These are phyloP conservation scores for Psilocybe mexicana DNA, from an alignment of 1,284 basidiomycete species.

Conservation along the genomic window DNA sequence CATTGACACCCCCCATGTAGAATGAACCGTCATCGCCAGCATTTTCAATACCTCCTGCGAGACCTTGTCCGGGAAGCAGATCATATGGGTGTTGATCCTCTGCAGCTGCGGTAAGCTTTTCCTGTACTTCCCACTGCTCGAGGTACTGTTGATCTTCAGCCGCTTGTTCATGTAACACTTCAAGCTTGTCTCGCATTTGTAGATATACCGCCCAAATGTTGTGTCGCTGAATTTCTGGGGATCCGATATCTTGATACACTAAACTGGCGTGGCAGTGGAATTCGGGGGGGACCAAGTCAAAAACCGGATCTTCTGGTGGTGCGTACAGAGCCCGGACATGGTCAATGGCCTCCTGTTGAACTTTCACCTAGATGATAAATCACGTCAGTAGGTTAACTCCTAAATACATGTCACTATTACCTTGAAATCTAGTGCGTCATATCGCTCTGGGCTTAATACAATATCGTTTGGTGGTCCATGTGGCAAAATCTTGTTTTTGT, in stretches of 20 bases:
- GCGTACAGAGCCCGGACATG: conserved; percentile 22
- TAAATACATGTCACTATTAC: neutral
- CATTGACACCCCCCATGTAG: conserved; percentile 21
- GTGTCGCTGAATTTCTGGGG: conserved; percentile 14
- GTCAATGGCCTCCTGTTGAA: conserved; percentile 22
- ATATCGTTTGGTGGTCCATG: conserved; percentile 32
- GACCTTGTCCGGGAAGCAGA: conserved; percentile 2
- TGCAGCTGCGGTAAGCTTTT: neutral
- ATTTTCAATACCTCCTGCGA: conserved; percentile 13
- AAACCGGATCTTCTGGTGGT: conserved; percentile 26
- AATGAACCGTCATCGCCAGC: conserved; percentile 4
- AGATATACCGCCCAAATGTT: conserved; percentile 27
- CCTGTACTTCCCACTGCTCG: conserved; percentile 5
- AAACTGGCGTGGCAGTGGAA: conserved; percentile 16
- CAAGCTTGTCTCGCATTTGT: conserved; percentile 1
- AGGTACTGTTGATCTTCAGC: conserved; percentile 10
- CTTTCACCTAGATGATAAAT: conserved; percentile 16
- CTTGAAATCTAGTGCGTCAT: conserved; percentile 26
- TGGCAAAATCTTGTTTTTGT: conserved; percentile 30
- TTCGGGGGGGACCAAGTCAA: conserved; percentile 23
- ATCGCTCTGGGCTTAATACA: conserved; percentile 21
- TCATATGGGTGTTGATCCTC: neutral
- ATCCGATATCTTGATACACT: conserved; percentile 22
- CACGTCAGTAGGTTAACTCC: neutral
- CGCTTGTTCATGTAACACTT: conserved; percentile 7